Conservation (phyloP, 2,329 filamentous ascomycete genomes). For the Hymenoscyphus fraxineus region DNA sequence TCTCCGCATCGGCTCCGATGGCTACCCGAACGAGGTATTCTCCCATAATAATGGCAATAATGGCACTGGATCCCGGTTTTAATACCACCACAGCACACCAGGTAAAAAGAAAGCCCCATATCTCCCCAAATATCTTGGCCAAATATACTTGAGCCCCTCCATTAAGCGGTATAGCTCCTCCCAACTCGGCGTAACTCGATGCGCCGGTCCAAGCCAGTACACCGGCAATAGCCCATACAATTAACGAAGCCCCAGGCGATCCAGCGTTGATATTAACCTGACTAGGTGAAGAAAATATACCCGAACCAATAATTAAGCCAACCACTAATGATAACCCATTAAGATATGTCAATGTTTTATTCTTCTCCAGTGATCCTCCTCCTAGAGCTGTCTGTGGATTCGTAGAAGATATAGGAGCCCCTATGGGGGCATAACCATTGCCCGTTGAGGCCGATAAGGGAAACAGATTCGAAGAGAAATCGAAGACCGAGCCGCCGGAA, state of each 20-base stretch:
- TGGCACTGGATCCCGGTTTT: constrained; percentile 89
- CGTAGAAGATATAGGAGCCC: constrained; percentile 62
- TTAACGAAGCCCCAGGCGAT: constrained; percentile 80
- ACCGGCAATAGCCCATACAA: constrained; percentile 93
- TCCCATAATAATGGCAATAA: constrained; percentile 96
- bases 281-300: constrained; percentile 91
- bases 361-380: constrained; percentile 84
- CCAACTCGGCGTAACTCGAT: constrained; percentile 90
- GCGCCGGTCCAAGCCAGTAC: constrained; percentile 93
- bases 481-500: constrained; percentile 89
- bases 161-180: constrained; percentile 92
- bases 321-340: constrained; percentile 91
- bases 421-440: constrained; percentile 79
- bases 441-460: constrained; percentile 79
- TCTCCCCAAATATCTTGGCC: constrained; percentile 92
- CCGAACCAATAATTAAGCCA: constrained; percentile 90
- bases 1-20: constrained; percentile 80
- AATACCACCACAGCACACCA: constrained; percentile 94
- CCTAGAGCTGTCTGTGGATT: constrained; percentile 54
- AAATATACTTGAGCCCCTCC: constrained; percentile 92
- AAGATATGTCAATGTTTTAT: constrained; percentile 91
- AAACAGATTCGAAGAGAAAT: constrained; percentile 90
- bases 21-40: constrained; percentile 91
- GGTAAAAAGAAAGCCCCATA: constrained; percentile 89
- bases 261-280: constrained; percentile 90